phyloP scores from a whole-genome alignment of 371 early-diverging fungal species.

The Mortierella sp. region DNA sequence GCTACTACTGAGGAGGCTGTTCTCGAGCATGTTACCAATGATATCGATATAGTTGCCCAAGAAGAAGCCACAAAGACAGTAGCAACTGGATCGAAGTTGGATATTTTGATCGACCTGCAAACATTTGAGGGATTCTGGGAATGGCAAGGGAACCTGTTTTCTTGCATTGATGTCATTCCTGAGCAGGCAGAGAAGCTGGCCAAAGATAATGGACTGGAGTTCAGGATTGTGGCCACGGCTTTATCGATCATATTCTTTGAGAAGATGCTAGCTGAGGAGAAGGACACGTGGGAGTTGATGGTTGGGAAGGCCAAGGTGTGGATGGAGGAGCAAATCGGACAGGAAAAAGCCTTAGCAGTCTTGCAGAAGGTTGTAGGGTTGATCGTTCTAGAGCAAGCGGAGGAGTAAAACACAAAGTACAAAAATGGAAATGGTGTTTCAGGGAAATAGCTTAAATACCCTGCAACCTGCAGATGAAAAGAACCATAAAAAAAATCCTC shows the following conservation, averaged over 20 bases:
- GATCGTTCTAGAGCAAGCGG: neutral
- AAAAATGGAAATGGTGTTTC: too few species aligned
- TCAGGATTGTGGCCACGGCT: slow-evolving; percentile 4
- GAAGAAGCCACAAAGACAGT: too few species aligned
- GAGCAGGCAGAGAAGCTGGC: neutral
- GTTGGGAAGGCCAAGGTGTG: neutral
- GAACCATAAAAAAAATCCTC: too few species aligned
- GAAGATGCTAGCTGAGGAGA: slow-evolving; percentile 1
- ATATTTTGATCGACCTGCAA: neutral
- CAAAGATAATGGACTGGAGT: neutral
- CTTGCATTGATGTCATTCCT: neutral
- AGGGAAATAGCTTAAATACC: too few species aligned
- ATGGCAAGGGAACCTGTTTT: neutral
- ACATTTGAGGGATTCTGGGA: slow-evolving; percentile 15
- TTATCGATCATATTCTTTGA: slow-evolving; percentile 4
- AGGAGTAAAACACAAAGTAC: too few species aligned
- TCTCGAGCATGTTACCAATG: too few species aligned
- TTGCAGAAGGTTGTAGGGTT: neutral
- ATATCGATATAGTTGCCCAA: too few species aligned
- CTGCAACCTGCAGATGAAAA: too few species aligned
- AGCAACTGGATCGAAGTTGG: neutral
- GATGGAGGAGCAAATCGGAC: slow-evolving; percentile 2
- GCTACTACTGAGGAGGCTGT: neutral
- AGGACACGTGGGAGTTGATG: slow-evolving; percentile 6
- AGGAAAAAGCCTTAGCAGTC: neutral